Evolutionary conservation across 345 rosid genomes (phyloP).

Genomic region (Balakata baccata): DNA sequence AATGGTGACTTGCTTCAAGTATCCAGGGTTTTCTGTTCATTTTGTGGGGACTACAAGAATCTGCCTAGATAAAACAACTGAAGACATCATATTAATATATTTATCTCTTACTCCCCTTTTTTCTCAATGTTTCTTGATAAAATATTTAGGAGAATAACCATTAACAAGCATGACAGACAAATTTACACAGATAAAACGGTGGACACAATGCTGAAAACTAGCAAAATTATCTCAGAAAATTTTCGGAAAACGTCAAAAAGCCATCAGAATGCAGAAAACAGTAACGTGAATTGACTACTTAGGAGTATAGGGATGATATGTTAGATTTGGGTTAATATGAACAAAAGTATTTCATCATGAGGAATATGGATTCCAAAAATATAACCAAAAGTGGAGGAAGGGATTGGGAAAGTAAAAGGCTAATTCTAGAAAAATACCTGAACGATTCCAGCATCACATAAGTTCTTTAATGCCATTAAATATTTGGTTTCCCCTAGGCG

Average conservation of each 20-base stretch:
- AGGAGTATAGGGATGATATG: neutral
- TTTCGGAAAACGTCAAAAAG: no score
- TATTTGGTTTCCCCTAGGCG: conserved; percentile 91
- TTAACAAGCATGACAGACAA: no score
- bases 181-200: neutral
- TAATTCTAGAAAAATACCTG: conserved; percentile 47
- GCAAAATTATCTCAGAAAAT: neutral
- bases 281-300: neutral
- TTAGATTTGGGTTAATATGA: no score
- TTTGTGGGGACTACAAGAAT: no score
- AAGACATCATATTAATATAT: no score
- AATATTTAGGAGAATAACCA: no score
- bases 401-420: neutral
- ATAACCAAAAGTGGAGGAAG: neutral
- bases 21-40: neutral
- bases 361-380: neutral
- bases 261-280: neutral
- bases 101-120: no score
- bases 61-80: no score
- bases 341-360: neutral
- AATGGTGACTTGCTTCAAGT: neutral
- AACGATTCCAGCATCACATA: conserved; percentile 81
- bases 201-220: neutral
- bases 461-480: conserved; percentile 87
- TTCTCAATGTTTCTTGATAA: no score